A percentile compares a stretch with the other conserved stretches of the same genome.
These are phyloP conservation scores for Erysimum cheiranthoides DNA, from an alignment of 345 rosid genomes.

Conservation along the genomic window DNA sequence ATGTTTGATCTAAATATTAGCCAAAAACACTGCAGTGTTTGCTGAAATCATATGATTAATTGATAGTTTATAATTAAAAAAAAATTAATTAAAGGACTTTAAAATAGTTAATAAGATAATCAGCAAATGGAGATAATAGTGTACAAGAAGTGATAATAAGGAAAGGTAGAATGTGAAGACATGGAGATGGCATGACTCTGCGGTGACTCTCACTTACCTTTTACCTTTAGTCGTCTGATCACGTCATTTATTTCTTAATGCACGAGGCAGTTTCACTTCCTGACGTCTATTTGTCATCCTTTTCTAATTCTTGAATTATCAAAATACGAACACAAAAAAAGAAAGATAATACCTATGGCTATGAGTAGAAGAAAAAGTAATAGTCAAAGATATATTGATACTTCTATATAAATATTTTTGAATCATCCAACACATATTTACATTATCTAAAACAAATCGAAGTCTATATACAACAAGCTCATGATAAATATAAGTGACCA, in stretches of 20 bases:
- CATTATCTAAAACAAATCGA: constrained; percentile 16
- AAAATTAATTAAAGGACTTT: no score
- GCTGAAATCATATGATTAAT: no score
- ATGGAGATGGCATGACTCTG: constrained; percentile 42
- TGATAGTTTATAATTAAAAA: no score
- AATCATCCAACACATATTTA: background rate
- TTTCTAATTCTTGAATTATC: constrained; percentile 4
- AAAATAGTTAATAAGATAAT: background rate
- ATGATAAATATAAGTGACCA: constrained; percentile 11
- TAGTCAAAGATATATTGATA: no score
- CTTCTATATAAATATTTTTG: background rate
- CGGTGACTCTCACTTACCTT: constrained; percentile 29
- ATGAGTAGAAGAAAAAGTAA: no score
- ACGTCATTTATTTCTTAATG: constrained; percentile 40
- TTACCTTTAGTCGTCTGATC: constrained; percentile 33
- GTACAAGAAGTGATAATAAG: background rate
- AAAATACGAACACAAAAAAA: background rate
- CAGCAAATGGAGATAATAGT: background rate
- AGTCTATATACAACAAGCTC: constrained; percentile 23
- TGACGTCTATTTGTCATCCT: constrained; percentile 24
- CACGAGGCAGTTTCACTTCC: constrained; percentile 50
- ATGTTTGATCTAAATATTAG: constrained; percentile 4
- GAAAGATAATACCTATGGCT: background rate
- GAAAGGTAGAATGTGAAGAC: constrained; percentile 39
- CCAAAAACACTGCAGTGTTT: background rate